These are phyloP conservation scores for Cephaloascus fragrans DNA, from an alignment of 805 yeast species.

Conservation along the genomic window DNA sequence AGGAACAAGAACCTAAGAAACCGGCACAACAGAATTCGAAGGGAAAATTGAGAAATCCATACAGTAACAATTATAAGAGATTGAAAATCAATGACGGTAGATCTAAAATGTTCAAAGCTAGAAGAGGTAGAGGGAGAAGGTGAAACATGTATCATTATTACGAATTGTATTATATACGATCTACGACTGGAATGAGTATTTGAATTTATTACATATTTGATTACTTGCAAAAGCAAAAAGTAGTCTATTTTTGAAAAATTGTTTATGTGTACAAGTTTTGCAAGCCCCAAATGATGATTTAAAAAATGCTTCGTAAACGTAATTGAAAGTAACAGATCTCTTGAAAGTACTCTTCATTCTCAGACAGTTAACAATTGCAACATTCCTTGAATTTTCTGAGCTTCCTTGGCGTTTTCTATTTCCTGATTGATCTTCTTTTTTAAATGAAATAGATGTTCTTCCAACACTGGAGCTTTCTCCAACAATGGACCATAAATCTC, in stretches of 20 bases:
- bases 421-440: conserved; percentile 56
- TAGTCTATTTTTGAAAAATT: no score
- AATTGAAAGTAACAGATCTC: no score
- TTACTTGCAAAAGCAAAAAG: no score
- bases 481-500: conserved; percentile 71
- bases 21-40: conserved; percentile 5
- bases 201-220: no score
- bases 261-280: no score
- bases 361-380: conserved; percentile 65
- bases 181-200: no score
- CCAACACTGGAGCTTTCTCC: conserved; percentile 68
- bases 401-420: conserved; percentile 73
- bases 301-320: no score
- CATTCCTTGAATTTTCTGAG: conserved; percentile 90
- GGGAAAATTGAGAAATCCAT: conserved; percentile 14
- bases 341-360: no score
- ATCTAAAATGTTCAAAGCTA: conserved; percentile 27
- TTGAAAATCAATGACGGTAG: conserved; percentile 41
- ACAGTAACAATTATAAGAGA: conserved; percentile 41
- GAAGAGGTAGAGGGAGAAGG: conserved; percentile 20
- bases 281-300: no score
- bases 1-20: conserved; percentile 4
- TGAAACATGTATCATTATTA: no score
- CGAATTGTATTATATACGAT: no score
- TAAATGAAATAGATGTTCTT: conserved; percentile 57